These are phyloP conservation scores for Neofusicoccum sp. DNA, from an alignment of 2,329 filamentous ascomycete genomes.

Conservation along the genomic window DNA sequence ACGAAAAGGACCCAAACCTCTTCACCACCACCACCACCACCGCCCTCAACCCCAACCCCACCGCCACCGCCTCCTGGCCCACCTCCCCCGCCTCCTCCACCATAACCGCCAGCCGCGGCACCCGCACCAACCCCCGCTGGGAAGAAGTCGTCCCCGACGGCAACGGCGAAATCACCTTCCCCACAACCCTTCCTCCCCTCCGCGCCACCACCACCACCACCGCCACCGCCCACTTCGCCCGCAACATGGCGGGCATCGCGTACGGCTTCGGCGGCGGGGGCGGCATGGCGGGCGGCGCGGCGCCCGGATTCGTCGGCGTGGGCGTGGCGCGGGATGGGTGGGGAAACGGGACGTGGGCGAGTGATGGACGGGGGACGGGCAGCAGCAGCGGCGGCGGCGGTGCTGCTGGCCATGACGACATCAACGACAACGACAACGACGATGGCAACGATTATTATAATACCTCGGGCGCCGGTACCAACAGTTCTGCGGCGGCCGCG, in stretches of 20 bases:
- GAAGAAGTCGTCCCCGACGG: conserved; percentile 15
- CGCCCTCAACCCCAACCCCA: background rate
- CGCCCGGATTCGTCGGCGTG: background rate
- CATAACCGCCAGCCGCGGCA: background rate
- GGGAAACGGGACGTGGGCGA: background rate
- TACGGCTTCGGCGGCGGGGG: conserved; percentile 13
- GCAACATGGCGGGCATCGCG: background rate
- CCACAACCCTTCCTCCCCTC: background rate
- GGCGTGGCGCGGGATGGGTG: background rate
- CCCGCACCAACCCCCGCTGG: conserved; percentile 11
- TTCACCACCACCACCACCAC: background rate
- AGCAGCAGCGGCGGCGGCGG: background rate
- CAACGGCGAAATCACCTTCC: conserved; percentile 7
- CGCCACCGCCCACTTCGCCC: background rate
- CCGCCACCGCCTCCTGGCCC: background rate
- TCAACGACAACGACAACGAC: background rate
- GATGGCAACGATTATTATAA: too few relatives aligned
- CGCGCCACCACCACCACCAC: background rate
- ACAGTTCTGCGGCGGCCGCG: too few relatives aligned
- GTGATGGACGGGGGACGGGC: background rate
- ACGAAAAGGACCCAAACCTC: conserved; percentile 1
- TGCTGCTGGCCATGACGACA: background rate
- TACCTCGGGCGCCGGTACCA: too few relatives aligned
- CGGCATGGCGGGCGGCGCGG: conserved; percentile 11
- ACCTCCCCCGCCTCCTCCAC: background rate